Base-by-base conservation (phyloP, 768 basidiomycete species). In the Tylopilus rubrobrunneus region DNA sequence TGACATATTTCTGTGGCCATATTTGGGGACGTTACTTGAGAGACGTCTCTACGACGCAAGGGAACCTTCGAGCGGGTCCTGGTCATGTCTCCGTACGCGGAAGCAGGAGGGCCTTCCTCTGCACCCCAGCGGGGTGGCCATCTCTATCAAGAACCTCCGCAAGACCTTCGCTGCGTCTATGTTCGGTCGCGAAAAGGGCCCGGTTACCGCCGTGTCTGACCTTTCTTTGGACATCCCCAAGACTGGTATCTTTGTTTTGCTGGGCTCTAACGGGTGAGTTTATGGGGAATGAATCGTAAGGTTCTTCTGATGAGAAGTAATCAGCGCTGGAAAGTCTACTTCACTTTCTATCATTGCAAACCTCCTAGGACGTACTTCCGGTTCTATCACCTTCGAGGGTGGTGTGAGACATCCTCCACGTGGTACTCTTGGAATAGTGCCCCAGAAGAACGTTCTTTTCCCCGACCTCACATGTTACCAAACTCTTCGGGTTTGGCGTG, bases 371-470 rank as follows among this genome's bases (percentile, higher is more conserved):
- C 78, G 76, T 19, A 84, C 80, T 5, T 70, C 75, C 25, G 89
- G 89, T 31, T 72, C 74, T 3, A 74, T 91, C 17, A 71, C 74
- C 1, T 79, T 76, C 53, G 80, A 80, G 60, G 82, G 82, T 34
- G 82, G 82, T 0, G 66, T 71, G 17, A 62, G 76, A 39, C 73
- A 73, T 28, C 84, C 85, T 7, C 74, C 84, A 5, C 82, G 81
- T 0, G 87, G 87, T 7, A 80, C 79, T 0, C 65, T 92, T 17
- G 89, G 89, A 2, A 84, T 92, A 53, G 87, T 89, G 0, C 87
- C 88, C 1, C 89, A 91, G 71, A 89, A 87, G 72, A 90, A 92
- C 60, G 88, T 92, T 5, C 74, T 92, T 3, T 88, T 90, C 64
- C 81, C 86, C 0, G 88, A 90, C 50, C 71, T 92, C 19, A 78